Base-by-base conservation (phyloP, 2,329 filamentous ascomycete genomes). In the Fusarium buxicola region DNA sequence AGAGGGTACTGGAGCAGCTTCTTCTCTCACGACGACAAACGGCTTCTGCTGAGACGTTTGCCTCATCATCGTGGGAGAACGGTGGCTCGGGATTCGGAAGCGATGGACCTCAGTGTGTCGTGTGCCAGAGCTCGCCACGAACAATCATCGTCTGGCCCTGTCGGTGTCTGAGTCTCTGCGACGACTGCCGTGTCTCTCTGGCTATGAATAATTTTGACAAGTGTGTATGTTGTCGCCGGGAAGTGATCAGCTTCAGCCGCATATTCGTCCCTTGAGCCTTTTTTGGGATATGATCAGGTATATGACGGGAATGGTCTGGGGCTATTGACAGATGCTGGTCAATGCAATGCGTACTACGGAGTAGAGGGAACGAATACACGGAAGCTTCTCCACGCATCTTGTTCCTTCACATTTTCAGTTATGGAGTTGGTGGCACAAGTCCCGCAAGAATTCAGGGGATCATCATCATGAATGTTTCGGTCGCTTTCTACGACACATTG, bases 181-280 rank as follows among this genome's bases (percentile, higher is more conserved):
- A 99, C 75, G 95, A 98, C 67, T 98, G 95, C 74, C 85, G 95
- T 28, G 91, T 98, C 31, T 94, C 92, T 38, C 82, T 98, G 61
- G 95, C 95, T 4, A 94, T 96, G 88, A 96, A 97, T 75, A 98
- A 98, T 75, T 98, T 96, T 74, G 92, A 94, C 64, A 96, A 92
- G 73, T 99, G 95, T 74, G 94, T 98, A 34, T 98, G 94, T 71
- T 98, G 95, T 75, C 86, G 95, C 46, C 87, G 92, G 54, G 91
- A 95, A 69, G 92, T 98, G 27, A 86, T 88, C 52, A 95, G 94
- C 51, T 98, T 97, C 76, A 94, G 92, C 66, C 87, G 92, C 68
- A 87, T 99, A 58, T 99, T 91, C 81, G 93, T 98, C 35, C 95
- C 95, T 15, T 72, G 56, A 57, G 16, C 12, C 8, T 28, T 31